Evolutionary conservation across 2,329 filamentous ascomycete genomes (phyloP).

Genomic region (Neofusicoccum kwambonambiense): DNA sequence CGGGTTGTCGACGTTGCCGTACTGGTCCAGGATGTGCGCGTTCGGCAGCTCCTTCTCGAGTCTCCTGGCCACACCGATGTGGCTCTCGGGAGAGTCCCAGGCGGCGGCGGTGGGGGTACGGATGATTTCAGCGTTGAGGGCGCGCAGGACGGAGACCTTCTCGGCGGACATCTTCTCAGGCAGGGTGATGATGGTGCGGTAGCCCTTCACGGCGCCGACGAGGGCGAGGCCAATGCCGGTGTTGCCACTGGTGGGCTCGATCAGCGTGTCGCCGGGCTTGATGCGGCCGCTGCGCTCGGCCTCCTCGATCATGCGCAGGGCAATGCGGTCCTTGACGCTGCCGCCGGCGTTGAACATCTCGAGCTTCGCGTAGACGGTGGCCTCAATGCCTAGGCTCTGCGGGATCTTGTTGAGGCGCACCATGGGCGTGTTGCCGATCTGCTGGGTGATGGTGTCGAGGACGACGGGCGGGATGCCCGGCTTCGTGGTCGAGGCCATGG

Average conservation of each 20-base stretch:
- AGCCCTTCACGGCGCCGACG: conserved; percentile 92
- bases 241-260: conserved; percentile 97
- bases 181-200: conserved; percentile 97
- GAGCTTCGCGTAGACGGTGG: conserved; percentile 85
- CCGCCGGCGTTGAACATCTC: conserved; percentile 94
- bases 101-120: conserved; percentile 94
- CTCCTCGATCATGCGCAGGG: conserved; percentile 94
- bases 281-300: conserved; percentile 89
- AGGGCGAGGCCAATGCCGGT: conserved; percentile 96
- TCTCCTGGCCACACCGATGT: conserved; percentile 89
- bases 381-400: conserved; percentile 83
- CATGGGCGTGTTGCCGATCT: conserved; percentile 95
- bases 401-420: conserved; percentile 92
- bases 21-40: conserved; percentile 96
- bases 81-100: conserved; percentile 90
- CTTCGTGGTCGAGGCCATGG: conserved; percentile 50
- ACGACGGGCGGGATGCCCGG: conserved; percentile 55
- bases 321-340: conserved; percentile 93
- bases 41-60: conserved; percentile 95
- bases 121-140: conserved; percentile 94
- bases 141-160: conserved; percentile 92
- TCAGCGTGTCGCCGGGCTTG: conserved; percentile 94
- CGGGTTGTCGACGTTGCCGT: conserved; percentile 88
- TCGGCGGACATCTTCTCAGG: conserved; percentile 99
- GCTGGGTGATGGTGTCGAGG: conserved; percentile 71